These are phyloP conservation scores for Hymenoscyphus albidus DNA, from an alignment of 2,329 filamentous ascomycete species.

Conservation along the genomic window DNA sequence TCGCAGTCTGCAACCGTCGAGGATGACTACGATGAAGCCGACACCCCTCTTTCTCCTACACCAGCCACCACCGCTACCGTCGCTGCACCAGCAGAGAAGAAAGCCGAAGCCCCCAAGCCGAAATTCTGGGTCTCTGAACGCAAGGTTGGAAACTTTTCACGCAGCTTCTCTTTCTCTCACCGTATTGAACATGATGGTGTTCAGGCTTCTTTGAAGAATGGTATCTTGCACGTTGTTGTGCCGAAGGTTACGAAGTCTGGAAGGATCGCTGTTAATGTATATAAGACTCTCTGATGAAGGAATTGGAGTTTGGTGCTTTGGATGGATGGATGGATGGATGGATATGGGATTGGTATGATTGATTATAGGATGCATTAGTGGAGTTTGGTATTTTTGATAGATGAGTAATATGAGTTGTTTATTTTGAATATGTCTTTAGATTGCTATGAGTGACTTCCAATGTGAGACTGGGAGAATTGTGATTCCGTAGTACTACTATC, in stretches of 20 bases:
- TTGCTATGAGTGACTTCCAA: too few relatives aligned
- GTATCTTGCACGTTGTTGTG: constrained; percentile 58
- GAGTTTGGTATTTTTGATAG: too few relatives aligned
- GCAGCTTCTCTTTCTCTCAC: constrained; percentile 63
- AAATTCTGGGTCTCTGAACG: constrained; percentile 71
- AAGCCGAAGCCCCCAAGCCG: constrained; percentile 39
- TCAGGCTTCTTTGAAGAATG: constrained; percentile 58
- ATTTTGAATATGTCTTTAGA: too few relatives aligned
- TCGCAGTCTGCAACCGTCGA: constrained; percentile 26
- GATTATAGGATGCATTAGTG: too few relatives aligned
- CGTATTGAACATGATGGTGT: constrained; percentile 60
- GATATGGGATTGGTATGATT: background rate
- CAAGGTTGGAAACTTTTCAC: constrained; percentile 61
- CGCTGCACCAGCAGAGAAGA: constrained; percentile 36
- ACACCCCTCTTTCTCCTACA: constrained; percentile 24
- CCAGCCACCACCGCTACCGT: constrained; percentile 21
- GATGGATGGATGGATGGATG: background rate
- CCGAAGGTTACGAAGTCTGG: constrained; percentile 61
- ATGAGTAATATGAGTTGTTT: too few relatives aligned
- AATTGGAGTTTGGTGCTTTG: background rate
- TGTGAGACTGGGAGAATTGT: too few relatives aligned
- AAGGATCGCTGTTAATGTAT: constrained; percentile 46
- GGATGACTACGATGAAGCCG: constrained; percentile 28
- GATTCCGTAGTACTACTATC: too few relatives aligned
- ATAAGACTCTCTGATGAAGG: background rate